Base-by-base conservation (phyloP, 441 rosid species). In the Arabidopsis hybrid region DNA sequence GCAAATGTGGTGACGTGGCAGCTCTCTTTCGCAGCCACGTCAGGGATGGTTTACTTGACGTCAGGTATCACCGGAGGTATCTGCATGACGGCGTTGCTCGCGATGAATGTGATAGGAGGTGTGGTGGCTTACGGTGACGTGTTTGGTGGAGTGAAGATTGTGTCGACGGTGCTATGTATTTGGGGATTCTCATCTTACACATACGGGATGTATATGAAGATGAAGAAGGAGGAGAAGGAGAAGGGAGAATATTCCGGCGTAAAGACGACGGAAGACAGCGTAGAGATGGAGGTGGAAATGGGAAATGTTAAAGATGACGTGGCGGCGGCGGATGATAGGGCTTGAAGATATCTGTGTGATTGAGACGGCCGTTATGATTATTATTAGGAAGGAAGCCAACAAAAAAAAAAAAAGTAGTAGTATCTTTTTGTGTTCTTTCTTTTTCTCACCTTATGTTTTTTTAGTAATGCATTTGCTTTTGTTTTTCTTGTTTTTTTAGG, bases 141-240 rank as follows among this genome's bases (percentile, higher is more conserved):
- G 2, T 94, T 94, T 34, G 88, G 89, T 1, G 97, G 97, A 1
- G 82, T 86, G 4, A 95, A 92, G 85, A 83, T 69, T 3, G 96
- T 92, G 1, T 89, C 99, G 14, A 87, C 94, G 12, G 76, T 87
- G 81, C 83, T 92, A 1, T 94, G 91, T 62, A 73, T 77, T 4
- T 89, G 97, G 99, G 99, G 95, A 0, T 94, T 94, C 67, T 88
- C 82, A 17, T 86, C 88, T n/a, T 90, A 91, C 57, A 92, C 90
- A 0, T 94, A 86, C 38, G 99, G 94, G 5, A 82, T 87, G 81
- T 84, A 90, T 64, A 58, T 65, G 35, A 84, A 79, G 73, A 71
- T 67, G 79, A 79, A 69, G 71, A 71, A 58, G 18, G 68, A 43
- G 29, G 81, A 65, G 50, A 31, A 35, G 39, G 51, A 57, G 63